These are phyloP conservation scores for Arabidopsis thaliana DNA, from an alignment of 345 rosid genomes.

Conservation along the genomic window TAIR10.1 NC_003070.9:29905001-29905500, in stretches of 20 bases:
- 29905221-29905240: background rate
- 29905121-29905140: constrained; percentile 94
- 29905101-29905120: constrained; percentile 36
- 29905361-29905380: background rate
- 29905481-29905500: constrained; percentile 97
- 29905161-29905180: constrained; percentile 96
- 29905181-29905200: constrained; percentile 63
- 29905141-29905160: constrained; percentile 95
- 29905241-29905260: background rate
- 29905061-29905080: background rate
- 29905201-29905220: constrained; percentile 10
- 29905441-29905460: constrained; percentile 99
- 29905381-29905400: background rate
- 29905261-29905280: constrained; percentile 1
- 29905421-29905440: constrained; percentile 94
- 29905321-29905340: constrained; percentile 95
- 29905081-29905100: constrained; percentile 30
- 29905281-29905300: constrained; percentile 80
- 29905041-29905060: background rate
- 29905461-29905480: constrained; percentile 96
- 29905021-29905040: background rate
- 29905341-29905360: background rate
- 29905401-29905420: constrained; percentile 27
- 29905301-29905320: constrained; percentile 93
- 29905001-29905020: constrained; percentile 13